Base-by-base conservation (phyloP, 2,329 filamentous ascomycete genomes). In the Epichloe sp. region DNA sequence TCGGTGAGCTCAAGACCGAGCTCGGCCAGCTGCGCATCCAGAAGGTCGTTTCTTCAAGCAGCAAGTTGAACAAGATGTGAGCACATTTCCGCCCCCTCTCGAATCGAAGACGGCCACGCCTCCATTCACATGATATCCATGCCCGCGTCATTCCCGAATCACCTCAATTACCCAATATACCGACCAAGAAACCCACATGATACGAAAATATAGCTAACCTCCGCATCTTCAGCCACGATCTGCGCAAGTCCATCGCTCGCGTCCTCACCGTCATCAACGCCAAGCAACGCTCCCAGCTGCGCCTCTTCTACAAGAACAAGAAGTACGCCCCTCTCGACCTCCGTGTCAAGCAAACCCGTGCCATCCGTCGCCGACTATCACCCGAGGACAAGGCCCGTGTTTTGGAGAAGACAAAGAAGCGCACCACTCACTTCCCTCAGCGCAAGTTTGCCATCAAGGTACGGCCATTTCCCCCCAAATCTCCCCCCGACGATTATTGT, bases 221-320 rank as follows among this genome's bases (percentile, higher is more conserved):
- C 58, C 61, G 52, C 36, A n/a, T 31, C 1, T 5, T 31, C 36
- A 96, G 90, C 77, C 88, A 95, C 80, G 94, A 98, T 74, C 82
- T 98, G 73, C 90, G 93, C 81, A 98, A 98, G 83, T 95, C 90
- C 62, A 96, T 98, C 76, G 94, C 93, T 70, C 90, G 91, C 71
- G 88, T 96, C 76, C 85, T 98, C 67, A 98, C 93, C 74, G 82
- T 98, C 79, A 95, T 98, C 85, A 98, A 97, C 83, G 86, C 89
- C 76, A 97, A 95, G 83, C 93, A 98, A 81, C 86, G 94, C 73
- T 80, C 88, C 63, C 90, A 97, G 79, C 88, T 98, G 68, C 89
- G 90, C 67, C 81, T 97, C 63, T 97, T 97, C 86, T 98, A 98
- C 85, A 94, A 95, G 83, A 86, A 86, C 85, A 97, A 97, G 88